A percentile compares a stretch with the other conserved stretches of the same genome.
Evolutionary conservation across 306 rosid genomes (phyloP).

Genomic region (Prosopis cineraria): DNA sequence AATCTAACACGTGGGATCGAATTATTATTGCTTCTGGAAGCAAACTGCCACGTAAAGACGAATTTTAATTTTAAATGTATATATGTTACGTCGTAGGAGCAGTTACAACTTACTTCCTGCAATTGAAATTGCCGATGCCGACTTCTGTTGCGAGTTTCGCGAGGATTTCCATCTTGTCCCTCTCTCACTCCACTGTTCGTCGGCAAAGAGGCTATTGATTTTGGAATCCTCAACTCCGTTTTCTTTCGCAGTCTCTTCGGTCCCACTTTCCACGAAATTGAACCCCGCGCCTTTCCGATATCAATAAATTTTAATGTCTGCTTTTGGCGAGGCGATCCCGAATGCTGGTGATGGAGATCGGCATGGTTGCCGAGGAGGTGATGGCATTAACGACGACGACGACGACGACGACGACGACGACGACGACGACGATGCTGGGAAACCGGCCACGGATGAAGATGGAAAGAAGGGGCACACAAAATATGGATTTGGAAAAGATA

Average conservation of each 20-base stretch:
- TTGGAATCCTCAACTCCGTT: conserved; percentile 16
- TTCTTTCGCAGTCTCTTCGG: not conserved
- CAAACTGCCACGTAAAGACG: not conserved
- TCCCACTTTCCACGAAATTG: conserved; percentile 10
- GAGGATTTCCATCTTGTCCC: conserved; percentile 1
- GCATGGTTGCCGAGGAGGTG: conserved; percentile 28
- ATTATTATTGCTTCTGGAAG: not conserved
- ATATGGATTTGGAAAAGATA: conserved; percentile 34
- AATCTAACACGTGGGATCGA: conserved; percentile 24
- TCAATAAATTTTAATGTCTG: conserved; percentile 52
- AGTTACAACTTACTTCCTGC: not conserved
- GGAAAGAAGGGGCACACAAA: conserved; percentile 36
- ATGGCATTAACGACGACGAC: conserved; percentile 17
- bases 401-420: conserved; percentile 35
- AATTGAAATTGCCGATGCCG: not conserved
- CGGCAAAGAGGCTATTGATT: not conserved
- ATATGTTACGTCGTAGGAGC: not conserved
- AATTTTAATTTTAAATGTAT: not conserved
- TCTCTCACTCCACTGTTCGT: conserved; percentile 13
- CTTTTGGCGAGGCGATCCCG: conserved; percentile 48
- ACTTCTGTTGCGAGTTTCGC: conserved; percentile 12
- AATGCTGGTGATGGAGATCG: conserved; percentile 37
- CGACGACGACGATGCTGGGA: conserved; percentile 35
- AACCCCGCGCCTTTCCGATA: not conserved
- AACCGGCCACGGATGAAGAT: not conserved